These are phyloP conservation scores for Lepidopterella palustris DNA, from an alignment of 495 filamentous ascomycete species.

Conservation along the genomic window DNA sequence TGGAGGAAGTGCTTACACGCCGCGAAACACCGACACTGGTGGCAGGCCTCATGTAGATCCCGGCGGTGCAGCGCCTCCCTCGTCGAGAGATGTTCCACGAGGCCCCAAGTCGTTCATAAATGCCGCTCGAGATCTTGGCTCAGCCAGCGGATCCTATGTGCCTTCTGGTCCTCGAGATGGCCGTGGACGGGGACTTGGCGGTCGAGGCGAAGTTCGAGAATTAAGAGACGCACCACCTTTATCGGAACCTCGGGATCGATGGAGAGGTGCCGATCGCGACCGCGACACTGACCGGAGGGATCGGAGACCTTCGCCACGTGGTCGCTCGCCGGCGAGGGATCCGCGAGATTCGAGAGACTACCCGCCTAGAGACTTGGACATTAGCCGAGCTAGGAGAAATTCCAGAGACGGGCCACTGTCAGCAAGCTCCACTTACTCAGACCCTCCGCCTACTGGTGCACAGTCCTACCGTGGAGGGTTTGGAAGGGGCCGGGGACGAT, in stretches of 20 bases:
- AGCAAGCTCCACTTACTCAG: conserved; percentile 60
- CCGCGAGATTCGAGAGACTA: conserved; percentile 29
- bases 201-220: conserved; percentile 8
- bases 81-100: conserved; percentile 17
- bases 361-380: conserved; percentile 37
- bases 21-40: conserved; percentile 10
- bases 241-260: conserved; percentile 10
- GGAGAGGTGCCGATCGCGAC: conserved; percentile 10
- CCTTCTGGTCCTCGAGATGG: conserved; percentile 25
- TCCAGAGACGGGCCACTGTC: conserved; percentile 60
- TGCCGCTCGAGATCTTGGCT: conserved; percentile 8
- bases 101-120: conserved; percentile 20
- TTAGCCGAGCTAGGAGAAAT: conserved; percentile 47
- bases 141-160: conserved; percentile 5
- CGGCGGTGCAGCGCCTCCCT: neutral
- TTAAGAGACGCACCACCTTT: conserved; percentile 35
- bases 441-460: conserved; percentile 50
- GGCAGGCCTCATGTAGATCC: conserved; percentile 13
- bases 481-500: conserved; percentile 55
- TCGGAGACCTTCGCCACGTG: conserved; percentile 43
- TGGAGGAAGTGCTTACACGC: conserved; percentile 12
- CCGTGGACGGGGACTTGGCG: conserved; percentile 13
- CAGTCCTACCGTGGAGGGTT: conserved; percentile 50
- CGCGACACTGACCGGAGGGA: conserved; percentile 44
- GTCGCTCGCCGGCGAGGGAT: conserved; percentile 27